Percentiles rank a stretch among this genome's conserved stretches.
Evolutionary conservation across 352 stramenopile genomes (phyloP).

Genomic region (Pythium monospermum): DNA sequence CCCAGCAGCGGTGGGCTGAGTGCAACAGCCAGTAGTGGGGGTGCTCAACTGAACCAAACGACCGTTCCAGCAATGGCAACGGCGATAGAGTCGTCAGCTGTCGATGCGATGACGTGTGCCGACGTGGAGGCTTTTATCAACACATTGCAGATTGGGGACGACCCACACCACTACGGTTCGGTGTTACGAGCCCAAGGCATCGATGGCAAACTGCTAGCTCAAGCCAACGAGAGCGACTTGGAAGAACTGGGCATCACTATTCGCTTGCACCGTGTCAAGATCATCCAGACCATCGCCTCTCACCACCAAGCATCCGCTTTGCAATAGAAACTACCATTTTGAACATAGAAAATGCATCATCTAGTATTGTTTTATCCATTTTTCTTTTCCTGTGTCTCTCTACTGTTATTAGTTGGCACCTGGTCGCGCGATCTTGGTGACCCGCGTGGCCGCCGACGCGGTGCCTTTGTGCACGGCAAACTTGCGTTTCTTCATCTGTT

Average conservation of each 20-base stretch:
- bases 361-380: constrained; percentile 10
- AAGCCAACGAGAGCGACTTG: constrained; percentile 51
- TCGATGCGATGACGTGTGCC: constrained; percentile 29
- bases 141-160: constrained; percentile 34
- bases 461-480: constrained; percentile 80
- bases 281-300: constrained; percentile 40
- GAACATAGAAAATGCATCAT: constrained; percentile 3
- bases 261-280: constrained; percentile 68
- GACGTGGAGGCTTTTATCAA: constrained; percentile 53
- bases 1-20: neutral
- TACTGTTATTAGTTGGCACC: constrained; percentile 67
- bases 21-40: neutral
- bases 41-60: constrained; percentile 6
- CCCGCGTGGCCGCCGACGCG: constrained; percentile 46
- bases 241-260: constrained; percentile 63
- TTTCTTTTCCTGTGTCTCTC: neutral
- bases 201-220: constrained; percentile 49
- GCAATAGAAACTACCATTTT: neutral
- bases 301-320: neutral
- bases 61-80: neutral
- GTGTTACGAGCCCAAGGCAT: constrained; percentile 48
- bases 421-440: constrained; percentile 55
- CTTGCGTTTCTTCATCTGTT: constrained; percentile 88
- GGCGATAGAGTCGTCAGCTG: neutral
- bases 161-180: constrained; percentile 26